Evolutionary conservation across 805 yeast species (phyloP), one percentile per base, ranked within the genome.

Genomic region (Metschnikowia baotianmanensis): DNA sequence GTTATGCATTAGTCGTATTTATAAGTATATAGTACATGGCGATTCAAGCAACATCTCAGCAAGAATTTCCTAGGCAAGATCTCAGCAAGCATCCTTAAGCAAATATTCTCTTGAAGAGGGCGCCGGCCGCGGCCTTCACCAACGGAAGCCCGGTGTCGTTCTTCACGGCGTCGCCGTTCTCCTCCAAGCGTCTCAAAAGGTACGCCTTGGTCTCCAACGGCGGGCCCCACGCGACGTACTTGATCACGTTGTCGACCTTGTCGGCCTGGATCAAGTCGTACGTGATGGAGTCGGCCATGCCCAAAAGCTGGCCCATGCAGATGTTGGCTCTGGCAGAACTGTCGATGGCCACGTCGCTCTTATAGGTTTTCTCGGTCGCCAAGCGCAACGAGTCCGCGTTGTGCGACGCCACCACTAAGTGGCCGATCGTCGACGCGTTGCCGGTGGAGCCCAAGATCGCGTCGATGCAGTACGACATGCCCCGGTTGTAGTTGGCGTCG

Each of bases 141-240:
- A 86, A 72, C 35, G 84, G 84, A 71, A 80, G 76, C n/a, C 95
- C 93, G 49, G 82, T 83, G 62, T 85, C 93, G 41, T 74, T 74
- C 69, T 91, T 82, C 6, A 87, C 95, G 8, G 96, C 95, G 63
- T 90, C 96, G 18, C 96, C 96, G 59, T 90, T 90, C 68, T 90
- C 98, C 68, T 90, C 96, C 47, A 90, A 71, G 67, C 98, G 79
- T 71, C 98, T 82, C 47, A 82, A 70, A 46, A 90, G 67, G 59
- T 90, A 90, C 53, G 87, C 96, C 68, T 86, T 88, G 43, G 96
- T 89, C 67, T 91, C 97, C 52, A 79, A 66, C 41, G 96, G 95
- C 24, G 97, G 97, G 8, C 97, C 97, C 97, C 97, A 90, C 13
- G 97, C 95, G 47, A 90, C 96, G 60, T 91, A 90, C 67, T 91